phyloP scores from a whole-genome alignment of 257 asterid species.

The Ocimum tenuiflorum region DNA sequence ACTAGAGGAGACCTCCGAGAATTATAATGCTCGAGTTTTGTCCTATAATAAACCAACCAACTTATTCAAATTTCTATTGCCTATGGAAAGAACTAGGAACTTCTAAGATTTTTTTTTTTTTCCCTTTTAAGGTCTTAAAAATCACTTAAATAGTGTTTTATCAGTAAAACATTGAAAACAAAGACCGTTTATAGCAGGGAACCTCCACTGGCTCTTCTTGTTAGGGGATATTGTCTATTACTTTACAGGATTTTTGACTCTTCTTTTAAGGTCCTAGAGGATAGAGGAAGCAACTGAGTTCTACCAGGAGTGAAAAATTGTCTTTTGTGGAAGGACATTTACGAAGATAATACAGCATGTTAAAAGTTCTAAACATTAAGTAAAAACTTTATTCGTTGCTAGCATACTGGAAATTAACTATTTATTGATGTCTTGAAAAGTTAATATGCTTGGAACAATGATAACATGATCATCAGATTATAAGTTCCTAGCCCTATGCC shows the following conservation, averaged over 20 bases:
- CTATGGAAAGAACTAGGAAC: neutral
- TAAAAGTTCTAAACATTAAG: no score
- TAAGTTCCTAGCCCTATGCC: no score
- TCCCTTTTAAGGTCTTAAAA: no score
- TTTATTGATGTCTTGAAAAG: neutral
- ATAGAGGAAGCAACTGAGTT: no score
- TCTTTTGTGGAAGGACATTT: no score
- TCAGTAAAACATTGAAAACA: neutral
- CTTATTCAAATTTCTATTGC: neutral
- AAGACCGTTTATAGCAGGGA: neutral
- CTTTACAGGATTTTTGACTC: neutral
- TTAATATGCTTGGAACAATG: neutral
- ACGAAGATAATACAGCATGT: no score
- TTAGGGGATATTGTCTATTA: neutral
- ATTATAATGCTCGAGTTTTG: no score
- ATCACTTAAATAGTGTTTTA: no score
- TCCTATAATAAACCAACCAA: no score
- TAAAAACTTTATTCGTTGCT: no score
- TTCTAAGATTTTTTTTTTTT: neutral
- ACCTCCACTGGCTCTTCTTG: neutral
- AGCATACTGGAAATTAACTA: no score
- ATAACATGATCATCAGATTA: neutral
- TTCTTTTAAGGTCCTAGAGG: neutral
- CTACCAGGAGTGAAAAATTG: neutral
- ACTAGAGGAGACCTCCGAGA: no score